Conservation (phyloP, 192 early-diverging fungal species). For the Chytriomyces confervae region DNA sequence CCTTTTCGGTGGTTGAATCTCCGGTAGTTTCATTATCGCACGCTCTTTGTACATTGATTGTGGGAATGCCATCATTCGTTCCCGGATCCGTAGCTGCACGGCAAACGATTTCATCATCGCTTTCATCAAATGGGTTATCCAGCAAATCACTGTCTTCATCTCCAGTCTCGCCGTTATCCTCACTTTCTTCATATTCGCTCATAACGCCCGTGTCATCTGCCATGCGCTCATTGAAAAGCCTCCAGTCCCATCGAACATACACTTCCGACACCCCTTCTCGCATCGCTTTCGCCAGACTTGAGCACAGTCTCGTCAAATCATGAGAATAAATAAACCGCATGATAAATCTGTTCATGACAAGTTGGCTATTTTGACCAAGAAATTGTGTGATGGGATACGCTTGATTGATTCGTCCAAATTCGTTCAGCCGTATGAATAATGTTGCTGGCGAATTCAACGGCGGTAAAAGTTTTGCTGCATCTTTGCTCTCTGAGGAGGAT, state of each 20-base stretch:
- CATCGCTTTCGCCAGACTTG: conserved; percentile 32
- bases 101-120: no score
- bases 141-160: background rate
- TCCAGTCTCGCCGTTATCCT: background rate
- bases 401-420: conserved; percentile 43
- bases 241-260: conserved; percentile 47
- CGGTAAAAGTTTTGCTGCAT: background rate
- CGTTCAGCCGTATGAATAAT: conserved; percentile 37
- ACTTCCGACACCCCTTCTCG: conserved; percentile 37
- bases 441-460: background rate
- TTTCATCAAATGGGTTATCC: no score
- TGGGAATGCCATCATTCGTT: no score
- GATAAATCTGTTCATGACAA: conserved; percentile 41
- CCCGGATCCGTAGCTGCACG: no score
- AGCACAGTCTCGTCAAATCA: conserved; percentile 36
- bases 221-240: conserved; percentile 11
- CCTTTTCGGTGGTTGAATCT: background rate
- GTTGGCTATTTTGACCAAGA: conserved; percentile 22
- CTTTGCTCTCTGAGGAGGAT: no score
- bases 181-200: background rate
- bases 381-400: conserved; percentile 38
- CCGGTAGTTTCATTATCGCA: background rate
- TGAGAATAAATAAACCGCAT: conserved; percentile 42
- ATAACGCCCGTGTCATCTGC: background rate
- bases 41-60: no score